A percentile compares a stretch with the other conserved stretches of the same genome.
Evolutionary conservation across 2,329 filamentous ascomycete genomes (phyloP).

Genomic region (Colletotrichum filicis): DNA sequence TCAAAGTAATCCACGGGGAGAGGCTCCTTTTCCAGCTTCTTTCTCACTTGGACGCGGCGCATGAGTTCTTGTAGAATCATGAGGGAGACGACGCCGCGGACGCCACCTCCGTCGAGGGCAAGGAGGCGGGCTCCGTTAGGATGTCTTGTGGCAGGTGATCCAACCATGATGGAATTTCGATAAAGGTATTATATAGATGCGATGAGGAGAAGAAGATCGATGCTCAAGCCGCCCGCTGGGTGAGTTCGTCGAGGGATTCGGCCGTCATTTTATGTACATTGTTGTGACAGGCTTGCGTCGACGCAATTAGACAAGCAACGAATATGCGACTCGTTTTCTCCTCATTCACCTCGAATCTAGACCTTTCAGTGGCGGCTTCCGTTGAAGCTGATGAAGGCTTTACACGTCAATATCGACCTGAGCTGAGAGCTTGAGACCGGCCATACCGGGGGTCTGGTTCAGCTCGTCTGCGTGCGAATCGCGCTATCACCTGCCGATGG

Average conservation of each 20-base stretch:
- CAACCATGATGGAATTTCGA: not conserved
- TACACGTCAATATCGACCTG: not conserved
- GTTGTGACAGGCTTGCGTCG: no score
- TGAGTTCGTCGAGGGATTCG: no score
- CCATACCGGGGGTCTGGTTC: not conserved
- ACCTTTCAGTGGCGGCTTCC: no score
- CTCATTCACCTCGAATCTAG: no score
- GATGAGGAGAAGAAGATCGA: no score
- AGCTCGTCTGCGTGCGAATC: not conserved
- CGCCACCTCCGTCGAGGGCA: not conserved
- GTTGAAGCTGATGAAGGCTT: no score
- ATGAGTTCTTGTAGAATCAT: not conserved
- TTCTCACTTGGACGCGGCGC: not conserved
- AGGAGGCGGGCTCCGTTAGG: not conserved
- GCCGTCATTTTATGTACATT: no score
- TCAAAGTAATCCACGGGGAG: slow-evolving; percentile 42
- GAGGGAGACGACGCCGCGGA: not conserved
- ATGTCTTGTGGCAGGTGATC: not conserved
- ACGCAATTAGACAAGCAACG: no score
- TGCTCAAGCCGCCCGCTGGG: no score
- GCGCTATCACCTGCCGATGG: not conserved
- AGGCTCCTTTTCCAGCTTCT: slow-evolving; percentile 3
- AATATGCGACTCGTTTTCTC: no score
- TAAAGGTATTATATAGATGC: not conserved
- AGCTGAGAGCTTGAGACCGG: not conserved